Percentiles rank a stretch among this genome's conserved stretches.
phyloP scores from a whole-genome alignment of 345 rosid species.

The Populus tremula region DNA sequence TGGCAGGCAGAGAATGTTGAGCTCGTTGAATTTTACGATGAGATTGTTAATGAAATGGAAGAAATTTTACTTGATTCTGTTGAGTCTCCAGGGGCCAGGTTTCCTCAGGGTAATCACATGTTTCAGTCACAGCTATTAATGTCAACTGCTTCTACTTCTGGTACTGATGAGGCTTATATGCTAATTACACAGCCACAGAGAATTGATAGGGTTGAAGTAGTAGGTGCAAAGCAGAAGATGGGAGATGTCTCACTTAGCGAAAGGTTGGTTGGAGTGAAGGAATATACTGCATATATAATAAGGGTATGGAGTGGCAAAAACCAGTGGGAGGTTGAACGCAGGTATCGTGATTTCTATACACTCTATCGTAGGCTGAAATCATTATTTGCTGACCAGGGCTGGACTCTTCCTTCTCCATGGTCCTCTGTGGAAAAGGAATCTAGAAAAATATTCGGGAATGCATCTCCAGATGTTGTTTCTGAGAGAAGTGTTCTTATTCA shows the following conservation, averaged over 20 bases:
- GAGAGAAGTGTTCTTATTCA: slow-evolving; percentile 86
- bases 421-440: slow-evolving; percentile 77
- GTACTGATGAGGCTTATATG: slow-evolving; percentile 41
- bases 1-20: slow-evolving; percentile 47
- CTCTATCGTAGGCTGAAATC: slow-evolving; percentile 79
- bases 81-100: slow-evolving; percentile 66
- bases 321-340: slow-evolving; percentile 87
- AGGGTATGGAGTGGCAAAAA: slow-evolving; percentile 74
- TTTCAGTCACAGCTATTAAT: slow-evolving; percentile 47
- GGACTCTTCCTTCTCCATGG: slow-evolving; percentile 88
- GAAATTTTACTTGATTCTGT: slow-evolving; percentile 78
- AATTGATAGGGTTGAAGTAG: slow-evolving; percentile 79
- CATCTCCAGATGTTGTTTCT: slow-evolving; percentile 74
- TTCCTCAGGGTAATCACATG: slow-evolving; percentile 48
- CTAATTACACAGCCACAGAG: slow-evolving; percentile 33
- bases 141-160: slow-evolving; percentile 70
- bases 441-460: slow-evolving; percentile 74
- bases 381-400: slow-evolving; percentile 67
- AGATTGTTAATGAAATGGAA: slow-evolving; percentile 94
- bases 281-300: slow-evolving; percentile 77
- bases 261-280: slow-evolving; percentile 93
- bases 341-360: slow-evolving; percentile 88
- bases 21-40: slow-evolving; percentile 63
- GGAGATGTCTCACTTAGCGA: slow-evolving; percentile 92
- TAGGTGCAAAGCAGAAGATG: slow-evolving; percentile 86